phyloP scores from a whole-genome alignment of 2,329 filamentous ascomycete genomes.

The Alternaria gaisen region DNA sequence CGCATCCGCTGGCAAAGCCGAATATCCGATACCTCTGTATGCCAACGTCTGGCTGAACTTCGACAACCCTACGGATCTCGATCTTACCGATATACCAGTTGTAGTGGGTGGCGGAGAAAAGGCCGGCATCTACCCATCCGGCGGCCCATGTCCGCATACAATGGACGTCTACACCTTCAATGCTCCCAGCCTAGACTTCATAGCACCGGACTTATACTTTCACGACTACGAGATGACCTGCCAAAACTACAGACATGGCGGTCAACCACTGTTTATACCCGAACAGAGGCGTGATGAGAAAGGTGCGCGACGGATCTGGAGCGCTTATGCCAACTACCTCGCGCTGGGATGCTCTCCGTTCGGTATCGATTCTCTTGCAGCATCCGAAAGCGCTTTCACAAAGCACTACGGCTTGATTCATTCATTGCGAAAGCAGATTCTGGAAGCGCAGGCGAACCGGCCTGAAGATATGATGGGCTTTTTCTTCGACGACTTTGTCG shows the following conservation, averaged over 20 bases:
- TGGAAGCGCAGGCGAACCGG: slow-evolving; percentile 50
- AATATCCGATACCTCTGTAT: slow-evolving; percentile 53
- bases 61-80: slow-evolving; percentile 43
- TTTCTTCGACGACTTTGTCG: slow-evolving; percentile 49
- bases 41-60: slow-evolving; percentile 57
- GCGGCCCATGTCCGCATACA: slow-evolving; percentile 52
- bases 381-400: slow-evolving; percentile 40
- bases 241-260: slow-evolving; percentile 51
- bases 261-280: slow-evolving; percentile 59
- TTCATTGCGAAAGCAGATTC: slow-evolving; percentile 38
- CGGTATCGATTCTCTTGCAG: slow-evolving; percentile 51
- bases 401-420: slow-evolving; percentile 50
- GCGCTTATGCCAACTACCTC: slow-evolving; percentile 11
- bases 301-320: slow-evolving; percentile 18
- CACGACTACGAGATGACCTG: slow-evolving; percentile 56
- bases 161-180: slow-evolving; percentile 56
- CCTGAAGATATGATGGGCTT: slow-evolving; percentile 44
- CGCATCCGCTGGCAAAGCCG: slow-evolving; percentile 48
- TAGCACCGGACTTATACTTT: slow-evolving; percentile 58
- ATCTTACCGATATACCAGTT: slow-evolving; percentile 34
- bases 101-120: slow-evolving; percentile 51
- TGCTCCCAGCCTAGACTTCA: slow-evolving; percentile 54
- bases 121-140: slow-evolving; percentile 57
- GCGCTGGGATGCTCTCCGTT: slow-evolving; percentile 16
- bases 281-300: slow-evolving; percentile 59